phyloP scores from a whole-genome alignment of 1,284 basidiomycete species.

The Ustilago trichophora region DNA sequence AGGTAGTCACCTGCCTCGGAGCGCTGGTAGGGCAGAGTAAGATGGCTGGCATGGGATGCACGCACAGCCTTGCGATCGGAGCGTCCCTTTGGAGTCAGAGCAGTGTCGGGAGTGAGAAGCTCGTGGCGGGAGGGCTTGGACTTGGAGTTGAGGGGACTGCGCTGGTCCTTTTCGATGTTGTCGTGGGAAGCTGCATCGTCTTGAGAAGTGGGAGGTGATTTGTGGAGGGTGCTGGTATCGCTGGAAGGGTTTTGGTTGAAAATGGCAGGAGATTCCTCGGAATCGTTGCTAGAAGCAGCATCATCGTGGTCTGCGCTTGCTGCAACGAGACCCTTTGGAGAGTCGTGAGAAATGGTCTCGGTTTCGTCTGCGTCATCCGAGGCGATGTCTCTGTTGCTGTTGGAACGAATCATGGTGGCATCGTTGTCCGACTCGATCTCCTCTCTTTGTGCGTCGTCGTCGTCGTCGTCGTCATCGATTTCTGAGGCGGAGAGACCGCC shows the following conservation, averaged over 20 bases:
- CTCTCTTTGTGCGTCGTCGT: slow-evolving; percentile 6
- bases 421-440: slow-evolving; percentile 3
- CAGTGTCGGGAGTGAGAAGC: slow-evolving; percentile 18
- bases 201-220: slow-evolving; percentile 41
- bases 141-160: slow-evolving; percentile 10
- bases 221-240: slow-evolving; percentile 34
- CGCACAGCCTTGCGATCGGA: slow-evolving; percentile 14
- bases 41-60: slow-evolving; percentile 30
- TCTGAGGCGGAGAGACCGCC: slow-evolving; percentile 6
- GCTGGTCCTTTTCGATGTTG: slow-evolving; percentile 1
- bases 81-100: slow-evolving; percentile 19
- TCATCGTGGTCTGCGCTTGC: slow-evolving; percentile 1
- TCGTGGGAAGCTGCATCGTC: slow-evolving; percentile 22
- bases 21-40: slow-evolving; percentile 40
- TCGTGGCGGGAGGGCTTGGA: slow-evolving; percentile 9
- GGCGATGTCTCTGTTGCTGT: background rate
- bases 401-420: slow-evolving; percentile 8
- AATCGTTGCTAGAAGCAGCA: slow-evolving; percentile 15
- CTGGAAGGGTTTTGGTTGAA: slow-evolving; percentile 19
- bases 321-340: slow-evolving; percentile 4
- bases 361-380: slow-evolving; percentile 26
- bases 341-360: slow-evolving; percentile 6
- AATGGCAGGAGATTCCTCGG: slow-evolving; percentile 23
- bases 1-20: slow-evolving; percentile 33
- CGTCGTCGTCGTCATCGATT: slow-evolving; percentile 10